Evolutionary conservation across 1,284 basidiomycete species (phyloP).

Genomic region (Moniliophthora roreri): DNA sequence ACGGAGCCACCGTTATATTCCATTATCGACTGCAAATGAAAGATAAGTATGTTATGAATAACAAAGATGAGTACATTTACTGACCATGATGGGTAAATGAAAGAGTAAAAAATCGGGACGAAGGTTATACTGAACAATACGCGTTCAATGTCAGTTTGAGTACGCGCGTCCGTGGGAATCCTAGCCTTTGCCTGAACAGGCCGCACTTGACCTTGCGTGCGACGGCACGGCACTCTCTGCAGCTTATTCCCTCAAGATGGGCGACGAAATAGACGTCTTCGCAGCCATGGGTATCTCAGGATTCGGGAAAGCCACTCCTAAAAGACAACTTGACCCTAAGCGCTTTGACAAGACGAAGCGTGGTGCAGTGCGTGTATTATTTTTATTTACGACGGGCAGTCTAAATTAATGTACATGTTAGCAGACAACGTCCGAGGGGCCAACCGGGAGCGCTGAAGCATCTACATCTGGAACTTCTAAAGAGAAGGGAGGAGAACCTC

Average conservation of each 20-base stretch:
- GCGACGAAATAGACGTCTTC: conserved; percentile 60
- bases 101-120: neutral
- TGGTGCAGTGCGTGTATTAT: conserved; percentile 37
- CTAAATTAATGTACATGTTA: neutral
- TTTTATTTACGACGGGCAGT: conserved; percentile 8
- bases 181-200: neutral
- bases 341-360: conserved; percentile 78
- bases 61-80: no score
- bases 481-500: neutral
- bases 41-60: neutral
- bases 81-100: no score
- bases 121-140: neutral
- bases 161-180: no score
- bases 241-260: conserved; percentile 37
- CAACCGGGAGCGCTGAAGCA: neutral
- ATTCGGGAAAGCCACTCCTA: conserved; percentile 71
- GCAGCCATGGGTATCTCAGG: conserved; percentile 80
- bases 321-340: conserved; percentile 63
- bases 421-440: neutral
- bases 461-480: neutral
- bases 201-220: neutral
- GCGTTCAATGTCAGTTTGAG: neutral
- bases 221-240: neutral
- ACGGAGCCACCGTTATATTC: conserved; percentile 95
- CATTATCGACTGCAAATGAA: conserved; percentile 79